Evolutionary conservation across 305 asterid genomes (phyloP), one percentile per base, ranked within the genome.

Genomic region (Salvia sclarea): DNA sequence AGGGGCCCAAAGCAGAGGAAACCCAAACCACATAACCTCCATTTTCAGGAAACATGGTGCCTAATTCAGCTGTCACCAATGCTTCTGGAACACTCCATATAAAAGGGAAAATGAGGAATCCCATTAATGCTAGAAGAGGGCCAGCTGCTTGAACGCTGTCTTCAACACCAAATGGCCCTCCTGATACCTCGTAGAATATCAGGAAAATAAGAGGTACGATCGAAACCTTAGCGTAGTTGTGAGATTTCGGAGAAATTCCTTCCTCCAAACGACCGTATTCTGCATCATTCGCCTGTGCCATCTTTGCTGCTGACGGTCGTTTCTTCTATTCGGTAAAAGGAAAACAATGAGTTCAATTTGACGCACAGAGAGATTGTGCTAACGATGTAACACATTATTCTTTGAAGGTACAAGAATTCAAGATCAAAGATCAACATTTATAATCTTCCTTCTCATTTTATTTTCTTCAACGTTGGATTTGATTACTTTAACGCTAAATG

Each of bases 11-110:
- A 16, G 94, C 88, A 0, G 85, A 79, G 1, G 96, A 75, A 56
- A 89, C 96, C 91, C 96, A 89, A 68, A 85, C 91, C 37, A 85
- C 94, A 64, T 86, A 86, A 4, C 94, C 91, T 31, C 90, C 94
- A 54, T 89, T 89, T 58, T 86, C 91, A 3, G 96, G 94, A 69
- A 86, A 89, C 94, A 89, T 89, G 17, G 96, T 83, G 60, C 89
- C 84, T 68, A 86, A 54, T 62, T 89, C 94, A 40, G 96, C 91
- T 25, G 96, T 89, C 14, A 89, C 78, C 43, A 89, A 65, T 48
- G 94, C 87, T 48, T 86, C 92, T 4, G 92, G 96, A 4, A 85
- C 67, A 66, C 91, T 89, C 90, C 91, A 89, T 74, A 79, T 55
- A 48, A 85, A 67, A 10, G 94, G 88, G 44, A 88, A 88, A 24